A percentile compares a stretch with the other conserved stretches of the same genome.
Conservation (phyloP, 2,329 filamentous ascomycete species). For the Zasmidium citrigriseum region DNA sequence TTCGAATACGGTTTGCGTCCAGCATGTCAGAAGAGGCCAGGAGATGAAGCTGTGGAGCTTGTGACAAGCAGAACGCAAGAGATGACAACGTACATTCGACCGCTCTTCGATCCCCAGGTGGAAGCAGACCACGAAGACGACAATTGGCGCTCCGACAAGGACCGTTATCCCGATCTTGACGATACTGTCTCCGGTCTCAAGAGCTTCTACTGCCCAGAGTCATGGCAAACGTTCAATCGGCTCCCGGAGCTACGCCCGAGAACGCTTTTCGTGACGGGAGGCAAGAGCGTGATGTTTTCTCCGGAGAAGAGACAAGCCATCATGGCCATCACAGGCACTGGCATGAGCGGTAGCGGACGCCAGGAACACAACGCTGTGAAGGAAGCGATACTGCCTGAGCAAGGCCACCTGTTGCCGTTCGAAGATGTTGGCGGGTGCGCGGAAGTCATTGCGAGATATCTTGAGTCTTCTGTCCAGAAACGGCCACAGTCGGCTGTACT, state of each 20-base stretch:
- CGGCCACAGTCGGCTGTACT: background rate
- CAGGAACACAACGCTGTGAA: background rate
- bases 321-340: background rate
- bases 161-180: background rate
- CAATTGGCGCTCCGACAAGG: background rate
- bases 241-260: background rate
- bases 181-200: too few relatives aligned
- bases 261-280: background rate
- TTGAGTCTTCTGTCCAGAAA: background rate
- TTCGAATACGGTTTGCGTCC: background rate
- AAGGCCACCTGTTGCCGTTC: background rate
- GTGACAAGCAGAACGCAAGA: background rate
- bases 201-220: background rate
- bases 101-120: background rate
- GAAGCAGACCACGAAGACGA: background rate
- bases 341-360: background rate
- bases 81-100: background rate
- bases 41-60: background rate
- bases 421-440: background rate
- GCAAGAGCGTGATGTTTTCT: background rate
- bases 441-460: background rate
- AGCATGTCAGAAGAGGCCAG: background rate
- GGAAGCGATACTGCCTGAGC: background rate
- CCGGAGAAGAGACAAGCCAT: background rate
- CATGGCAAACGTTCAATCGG: background rate